Percentiles rank a stretch among this genome's conserved stretches.
Evolutionary conservation across 768 basidiomycete genomes (phyloP).

Genomic region (Phanerodontia chrysosporium): DNA sequence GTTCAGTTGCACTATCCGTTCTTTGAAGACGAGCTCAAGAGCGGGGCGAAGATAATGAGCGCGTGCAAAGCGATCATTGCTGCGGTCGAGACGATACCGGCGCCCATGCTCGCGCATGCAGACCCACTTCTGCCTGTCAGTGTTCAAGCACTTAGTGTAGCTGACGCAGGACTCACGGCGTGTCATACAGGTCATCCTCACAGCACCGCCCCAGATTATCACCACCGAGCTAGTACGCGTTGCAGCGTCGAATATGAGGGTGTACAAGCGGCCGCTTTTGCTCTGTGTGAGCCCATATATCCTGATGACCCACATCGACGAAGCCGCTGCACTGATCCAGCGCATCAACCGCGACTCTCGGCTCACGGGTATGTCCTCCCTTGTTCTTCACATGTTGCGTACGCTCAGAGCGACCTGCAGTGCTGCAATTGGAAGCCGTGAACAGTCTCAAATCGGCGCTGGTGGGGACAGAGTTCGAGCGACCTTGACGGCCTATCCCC

Average conservation of each 20-base stretch:
- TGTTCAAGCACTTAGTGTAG: not conserved
- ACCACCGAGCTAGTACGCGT: not conserved
- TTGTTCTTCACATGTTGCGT: not conserved
- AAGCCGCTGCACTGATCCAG: not conserved
- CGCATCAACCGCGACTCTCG: slow-evolving; percentile 5
- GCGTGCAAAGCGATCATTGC: slow-evolving; percentile 20
- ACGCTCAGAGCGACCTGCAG: not conserved
- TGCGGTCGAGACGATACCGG: not conserved
- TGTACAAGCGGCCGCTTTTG: slow-evolving; percentile 1
- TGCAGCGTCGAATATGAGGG: not conserved
- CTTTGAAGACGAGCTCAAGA: slow-evolving; percentile 29
- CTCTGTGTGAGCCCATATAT: slow-evolving; percentile 4
- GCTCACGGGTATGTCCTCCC: slow-evolving; percentile 8
- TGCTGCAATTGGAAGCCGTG: not conserved
- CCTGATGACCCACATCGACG: not conserved
- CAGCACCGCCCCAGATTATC: slow-evolving; percentile 2
- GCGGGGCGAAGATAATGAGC: slow-evolving; percentile 12
- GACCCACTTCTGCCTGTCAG: slow-evolving; percentile 12
- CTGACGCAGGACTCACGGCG: not conserved
- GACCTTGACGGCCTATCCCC: not conserved
- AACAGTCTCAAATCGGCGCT: not conserved
- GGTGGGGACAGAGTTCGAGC: not conserved
- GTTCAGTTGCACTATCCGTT: slow-evolving; percentile 52
- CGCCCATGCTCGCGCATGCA: not conserved
- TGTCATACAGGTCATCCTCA: slow-evolving; percentile 7